Percentiles rank a stretch among this genome's conserved stretches.
Conservation (phyloP, 768 basidiomycete species). For the Tubosaeta sp. region DNA sequence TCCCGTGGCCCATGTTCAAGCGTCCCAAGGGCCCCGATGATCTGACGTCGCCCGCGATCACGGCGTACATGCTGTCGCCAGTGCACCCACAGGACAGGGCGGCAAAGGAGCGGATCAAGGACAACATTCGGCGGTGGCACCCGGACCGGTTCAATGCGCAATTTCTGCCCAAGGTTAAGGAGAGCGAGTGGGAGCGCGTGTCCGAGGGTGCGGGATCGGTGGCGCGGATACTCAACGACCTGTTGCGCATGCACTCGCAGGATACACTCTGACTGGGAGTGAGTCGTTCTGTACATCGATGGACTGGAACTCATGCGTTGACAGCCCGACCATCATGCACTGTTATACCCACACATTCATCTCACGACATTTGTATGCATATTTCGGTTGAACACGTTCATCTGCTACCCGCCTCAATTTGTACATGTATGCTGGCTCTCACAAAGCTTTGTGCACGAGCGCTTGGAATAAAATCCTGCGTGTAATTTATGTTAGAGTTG, state of each 20-base stretch:
- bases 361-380: too few relatives aligned
- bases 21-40: conserved; percentile 56
- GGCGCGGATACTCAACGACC: conserved; percentile 64
- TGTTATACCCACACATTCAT: too few relatives aligned
- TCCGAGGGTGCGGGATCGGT: conserved; percentile 71
- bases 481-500: too few relatives aligned
- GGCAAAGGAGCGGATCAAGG: conserved; percentile 69
- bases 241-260: conserved; percentile 48
- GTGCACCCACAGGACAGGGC: conserved; percentile 50
- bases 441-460: too few relatives aligned
- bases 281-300: too few relatives aligned
- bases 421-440: too few relatives aligned
- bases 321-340: too few relatives aligned
- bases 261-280: neutral
- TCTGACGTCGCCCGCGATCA: conserved; percentile 51
- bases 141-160: conserved; percentile 79
- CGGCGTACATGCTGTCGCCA: conserved; percentile 58
- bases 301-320: too few relatives aligned
- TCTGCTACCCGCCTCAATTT: too few relatives aligned
- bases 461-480: too few relatives aligned
- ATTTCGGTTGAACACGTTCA: too few relatives aligned
- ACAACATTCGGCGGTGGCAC: conserved; percentile 74
- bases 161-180: conserved; percentile 57
- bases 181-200: conserved; percentile 61
- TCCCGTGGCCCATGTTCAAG: conserved; percentile 74